Base-by-base conservation (phyloP, 2,329 filamentous ascomycete genomes). In the Penicillium sp. region DNA sequence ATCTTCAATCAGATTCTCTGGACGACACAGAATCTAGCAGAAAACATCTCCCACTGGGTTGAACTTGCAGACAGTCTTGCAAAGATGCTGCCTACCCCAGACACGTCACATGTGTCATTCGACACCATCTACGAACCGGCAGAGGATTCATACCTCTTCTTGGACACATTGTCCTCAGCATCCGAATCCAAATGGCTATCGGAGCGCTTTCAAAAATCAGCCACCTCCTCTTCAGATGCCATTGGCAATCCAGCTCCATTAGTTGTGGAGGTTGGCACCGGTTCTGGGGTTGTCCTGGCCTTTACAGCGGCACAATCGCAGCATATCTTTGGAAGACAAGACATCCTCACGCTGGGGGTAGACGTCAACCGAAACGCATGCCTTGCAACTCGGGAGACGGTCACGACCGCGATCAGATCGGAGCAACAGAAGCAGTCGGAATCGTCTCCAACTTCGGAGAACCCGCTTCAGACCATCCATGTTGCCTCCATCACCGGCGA, bases 111-210 rank as follows among this genome's bases (percentile, higher is more conserved):
- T 72, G 88, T 97, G 50, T 81, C 85, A 46, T 95, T 90, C 71
- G 81, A 88, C 67, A 83, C 85, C 47, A 84, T 97, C 58, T 98
- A 98, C 72, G 90, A 96, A 65, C 93, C 93, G 33, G 86, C 91
- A 9, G 93, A 98, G 71, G 93, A 98, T 73, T 96, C 90, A 4
- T 98, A 89, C 66, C 81, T 98, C 39, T 80, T 98, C 42, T 81
- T 98, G 28, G 91, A 98, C 72, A 95, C 90, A 0, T 79, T 98
- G 39, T 91, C 90, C 0, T 85, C 84, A 1, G 50, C 75, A 0
- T 66, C 78, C 2, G 89, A 95, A 70, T 80, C 76, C 4, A 57
- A 72, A 25, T 95, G 89, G 67, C 80, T 96, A 18, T 74, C 75
- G 13, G 49, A 70, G 4, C 80, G 80, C 38, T 94, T 95, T 64